Evolutionary conservation across 345 rosid species (phyloP), one percentile per base, ranked within the genome.

Genomic region (Hibiscus syriacus): DNA sequence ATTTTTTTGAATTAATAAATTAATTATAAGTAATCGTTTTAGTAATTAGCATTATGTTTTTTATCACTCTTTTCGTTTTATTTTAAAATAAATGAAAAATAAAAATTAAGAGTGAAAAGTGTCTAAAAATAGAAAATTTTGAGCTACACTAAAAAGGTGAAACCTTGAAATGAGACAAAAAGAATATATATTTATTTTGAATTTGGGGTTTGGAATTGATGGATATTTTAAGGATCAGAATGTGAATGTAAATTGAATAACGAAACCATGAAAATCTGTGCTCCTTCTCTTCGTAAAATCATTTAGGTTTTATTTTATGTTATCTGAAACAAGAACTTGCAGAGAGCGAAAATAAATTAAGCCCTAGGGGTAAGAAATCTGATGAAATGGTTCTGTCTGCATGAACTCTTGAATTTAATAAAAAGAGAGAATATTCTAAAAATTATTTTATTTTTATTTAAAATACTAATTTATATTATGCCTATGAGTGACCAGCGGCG

Each of bases 211-310:
- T 46, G 50, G 16, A 46, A 46, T 55, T 55, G 63, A 48, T 48
- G 53, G 26, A 39, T 10, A 55, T 25, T 69, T 27, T 43, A 69
- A 56, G 17, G 19, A 38, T 38, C 12, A 66, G 27, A 25, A 36
- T 67, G 55, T n/a, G 60, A 65, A 36, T 60, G 48, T 19, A 36
- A 12, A 50, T 17, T 17, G 12, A 32, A 20, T 2, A 10, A 56
- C 27, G 23, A 27, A 63, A 62, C 16, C 69, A 45, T 48, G 65
- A 5, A 54, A 34, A 19, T 59, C 16, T 2, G 26, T 48, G 66
- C 38, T 72, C 16, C 20, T 41, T 55, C 41, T 45, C 19, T 45
- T 68, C 49, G 68, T 57, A 63, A 66, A 16, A 29, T 32, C 13
- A 0, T 27, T 29, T 29, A 16, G 32, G n/a, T 10, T 39, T 61